Conservation (phyloP, 345 rosid species). For the Lepidium didymum region DNA sequence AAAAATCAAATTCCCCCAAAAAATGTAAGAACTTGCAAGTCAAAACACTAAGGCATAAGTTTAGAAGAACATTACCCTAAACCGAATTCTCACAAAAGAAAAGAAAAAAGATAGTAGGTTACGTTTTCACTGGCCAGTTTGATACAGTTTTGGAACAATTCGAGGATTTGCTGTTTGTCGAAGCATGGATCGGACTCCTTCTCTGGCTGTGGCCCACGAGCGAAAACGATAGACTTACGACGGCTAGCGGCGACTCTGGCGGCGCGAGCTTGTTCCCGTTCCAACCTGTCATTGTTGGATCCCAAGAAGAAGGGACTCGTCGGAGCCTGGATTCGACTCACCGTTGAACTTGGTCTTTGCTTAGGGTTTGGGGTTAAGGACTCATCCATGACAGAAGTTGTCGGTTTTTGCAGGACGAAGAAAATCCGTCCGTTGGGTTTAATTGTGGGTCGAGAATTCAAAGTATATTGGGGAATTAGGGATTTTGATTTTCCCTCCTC, state of each 20-base stretch:
- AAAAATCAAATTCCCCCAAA: not conserved
- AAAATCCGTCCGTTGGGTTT: not conserved
- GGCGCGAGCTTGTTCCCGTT: conserved; percentile 86
- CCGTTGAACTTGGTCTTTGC: conserved; percentile 41
- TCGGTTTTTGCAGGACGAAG: not conserved
- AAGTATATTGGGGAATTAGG: conserved; percentile 22
- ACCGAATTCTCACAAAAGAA: not conserved
- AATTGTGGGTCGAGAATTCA: not conserved
- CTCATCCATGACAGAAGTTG: conserved; percentile 47
- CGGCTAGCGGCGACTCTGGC: conserved; percentile 83
- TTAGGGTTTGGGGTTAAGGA: conserved; percentile 60
- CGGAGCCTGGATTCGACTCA: conserved; percentile 70
- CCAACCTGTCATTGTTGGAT: conserved; percentile 73
- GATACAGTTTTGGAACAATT: conserved; percentile 81
- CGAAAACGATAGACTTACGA: conserved; percentile 44
- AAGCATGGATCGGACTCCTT: conserved; percentile 50
- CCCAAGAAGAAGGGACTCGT: conserved; percentile 70
- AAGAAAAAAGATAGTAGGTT: not conserved
- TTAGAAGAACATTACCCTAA: not conserved
- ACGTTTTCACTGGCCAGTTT: conserved; percentile 96
- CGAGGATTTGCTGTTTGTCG: conserved; percentile 73
- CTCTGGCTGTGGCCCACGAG: conserved; percentile 25
- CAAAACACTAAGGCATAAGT: not conserved
- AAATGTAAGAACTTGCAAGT: not conserved
- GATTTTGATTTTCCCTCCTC: conserved; percentile 42